phyloP scores from a whole-genome alignment of 176 grass and related monocot species.

The Musa itinerans region DNA sequence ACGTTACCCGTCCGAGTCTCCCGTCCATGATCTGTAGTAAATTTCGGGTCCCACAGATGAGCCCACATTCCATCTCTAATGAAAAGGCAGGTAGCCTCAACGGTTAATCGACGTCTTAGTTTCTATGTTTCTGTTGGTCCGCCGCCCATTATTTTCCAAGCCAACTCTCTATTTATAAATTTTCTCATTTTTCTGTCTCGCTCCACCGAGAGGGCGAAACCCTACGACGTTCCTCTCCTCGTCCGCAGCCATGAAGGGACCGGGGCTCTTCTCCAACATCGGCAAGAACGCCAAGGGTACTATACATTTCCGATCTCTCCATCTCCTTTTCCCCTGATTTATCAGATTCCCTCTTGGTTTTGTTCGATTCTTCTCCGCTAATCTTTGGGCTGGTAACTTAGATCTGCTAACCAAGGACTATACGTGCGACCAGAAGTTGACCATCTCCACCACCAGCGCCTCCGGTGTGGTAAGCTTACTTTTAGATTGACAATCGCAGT shows the following conservation, averaged over 20 bases:
- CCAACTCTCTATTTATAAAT: too few relatives aligned
- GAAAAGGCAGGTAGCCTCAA: too few relatives aligned
- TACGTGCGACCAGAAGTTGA: slow-evolving; percentile 80
- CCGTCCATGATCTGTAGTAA: too few relatives aligned
- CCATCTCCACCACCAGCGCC: slow-evolving; percentile 54
- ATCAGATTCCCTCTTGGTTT: background rate
- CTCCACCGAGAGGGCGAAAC: too few relatives aligned
- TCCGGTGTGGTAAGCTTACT: slow-evolving; percentile 75
- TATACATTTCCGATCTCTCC: background rate
- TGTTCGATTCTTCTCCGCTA: too few relatives aligned
- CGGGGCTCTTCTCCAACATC: slow-evolving; percentile 41
- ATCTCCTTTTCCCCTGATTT: background rate
- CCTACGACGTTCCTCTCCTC: background rate
- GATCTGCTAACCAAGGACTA: slow-evolving; percentile 96
- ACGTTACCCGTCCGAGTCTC: too few relatives aligned
- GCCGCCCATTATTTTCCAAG: too few relatives aligned
- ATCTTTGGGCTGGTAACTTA: slow-evolving; percentile 27
- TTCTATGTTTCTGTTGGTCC: too few relatives aligned
- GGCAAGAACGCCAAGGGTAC: slow-evolving; percentile 38
- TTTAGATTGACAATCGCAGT: background rate
- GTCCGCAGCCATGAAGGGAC: slow-evolving; percentile 24
- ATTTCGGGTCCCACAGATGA: too few relatives aligned
- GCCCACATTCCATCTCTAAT: too few relatives aligned
- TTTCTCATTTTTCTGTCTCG: too few relatives aligned
- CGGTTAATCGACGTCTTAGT: too few relatives aligned